Base-by-base conservation (phyloP, 1,284 basidiomycete species). In the Cryptococcus wingfieldii region DNA sequence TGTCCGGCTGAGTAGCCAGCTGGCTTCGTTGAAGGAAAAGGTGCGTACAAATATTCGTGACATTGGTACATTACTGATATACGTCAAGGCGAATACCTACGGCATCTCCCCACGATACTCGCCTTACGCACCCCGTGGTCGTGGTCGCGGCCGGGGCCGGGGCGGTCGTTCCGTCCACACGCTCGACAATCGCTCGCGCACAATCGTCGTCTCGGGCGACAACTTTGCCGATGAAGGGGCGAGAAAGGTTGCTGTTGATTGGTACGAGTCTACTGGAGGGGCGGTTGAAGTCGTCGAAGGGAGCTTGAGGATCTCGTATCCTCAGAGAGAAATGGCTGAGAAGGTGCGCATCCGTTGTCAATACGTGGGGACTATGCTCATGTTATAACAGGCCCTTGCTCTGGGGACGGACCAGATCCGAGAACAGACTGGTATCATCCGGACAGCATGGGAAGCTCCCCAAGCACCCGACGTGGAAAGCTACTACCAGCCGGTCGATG, bases 111-210 rank as follows among this genome's bases (percentile, higher is more conserved):
- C 48, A 6, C 68, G 69, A 31, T 72, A 70, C 23, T 75, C 82
- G 0, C 84, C 86, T 59, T 84, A 87, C 43, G 8, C 41, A 7
- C n/a, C 46, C 14, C 46, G 46, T 14, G 46, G 46, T 13, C 63
- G 65, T 31, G 62, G 85, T 1, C 83, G 89, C n/a, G 88, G 83
- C 9, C 53, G 68, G 64, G 82, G 87, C 51, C 42, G 54, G n/a
- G 86, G 88, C 47, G 61, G 64, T 28, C 64, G 68, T 28, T 72
- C 71, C 64, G n/a, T 34, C 5, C 88, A 95, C 85, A 87, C 88
- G 64, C 83, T 97, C 25, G 93, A 97, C 76, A 93, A 95, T 67
- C 84, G 93, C 18, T 88, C 93, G 5, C 89, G 86, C 76, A 86
- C 84, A 69, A 77, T 97, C 31, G 76, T 88, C 44, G 79, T 96